Conservation (phyloP, 306 rosid species). For the Fragaria ananassa region DNA sequence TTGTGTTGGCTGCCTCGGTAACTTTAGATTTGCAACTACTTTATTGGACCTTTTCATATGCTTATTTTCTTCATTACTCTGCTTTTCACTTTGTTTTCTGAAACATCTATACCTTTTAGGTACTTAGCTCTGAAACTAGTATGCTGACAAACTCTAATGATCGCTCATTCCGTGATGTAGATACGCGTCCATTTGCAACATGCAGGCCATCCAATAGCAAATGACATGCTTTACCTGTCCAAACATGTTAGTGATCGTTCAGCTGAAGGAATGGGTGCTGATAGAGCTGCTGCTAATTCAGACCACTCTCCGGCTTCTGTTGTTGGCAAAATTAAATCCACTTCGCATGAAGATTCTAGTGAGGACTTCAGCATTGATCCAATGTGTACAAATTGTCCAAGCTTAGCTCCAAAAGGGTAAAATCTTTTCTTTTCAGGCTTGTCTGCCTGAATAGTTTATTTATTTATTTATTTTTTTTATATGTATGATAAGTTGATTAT, state of each 20-base stretch:
- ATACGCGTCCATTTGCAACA: conserved; percentile 82
- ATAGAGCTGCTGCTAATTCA: conserved; percentile 49
- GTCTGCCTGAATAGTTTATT: background rate
- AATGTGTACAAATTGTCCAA: conserved; percentile 89
- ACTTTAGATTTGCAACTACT: background rate
- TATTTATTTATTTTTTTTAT: background rate
- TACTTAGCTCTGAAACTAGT: background rate
- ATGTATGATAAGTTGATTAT: background rate
- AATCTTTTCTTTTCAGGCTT: background rate
- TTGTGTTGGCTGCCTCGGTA: background rate
- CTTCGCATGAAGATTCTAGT: conserved; percentile 35
- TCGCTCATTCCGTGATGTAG: conserved; percentile 37
- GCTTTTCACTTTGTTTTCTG: background rate
- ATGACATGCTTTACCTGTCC: conserved; percentile 68
- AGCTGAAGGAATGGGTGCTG: conserved; percentile 47
- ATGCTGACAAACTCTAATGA: background rate
- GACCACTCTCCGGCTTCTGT: conserved; percentile 32
- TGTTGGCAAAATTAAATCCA: conserved; percentile 29
- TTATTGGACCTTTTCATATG: background rate
- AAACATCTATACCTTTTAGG: background rate
- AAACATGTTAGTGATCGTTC: conserved; percentile 41
- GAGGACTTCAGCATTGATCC: conserved; percentile 65
- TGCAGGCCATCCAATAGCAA: conserved; percentile 83
- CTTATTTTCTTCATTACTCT: background rate
- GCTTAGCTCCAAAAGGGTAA: conserved; percentile 83